Conservation (phyloP, 2,329 filamentous ascomycete species). For the Scedosporium minutisporum region DNA sequence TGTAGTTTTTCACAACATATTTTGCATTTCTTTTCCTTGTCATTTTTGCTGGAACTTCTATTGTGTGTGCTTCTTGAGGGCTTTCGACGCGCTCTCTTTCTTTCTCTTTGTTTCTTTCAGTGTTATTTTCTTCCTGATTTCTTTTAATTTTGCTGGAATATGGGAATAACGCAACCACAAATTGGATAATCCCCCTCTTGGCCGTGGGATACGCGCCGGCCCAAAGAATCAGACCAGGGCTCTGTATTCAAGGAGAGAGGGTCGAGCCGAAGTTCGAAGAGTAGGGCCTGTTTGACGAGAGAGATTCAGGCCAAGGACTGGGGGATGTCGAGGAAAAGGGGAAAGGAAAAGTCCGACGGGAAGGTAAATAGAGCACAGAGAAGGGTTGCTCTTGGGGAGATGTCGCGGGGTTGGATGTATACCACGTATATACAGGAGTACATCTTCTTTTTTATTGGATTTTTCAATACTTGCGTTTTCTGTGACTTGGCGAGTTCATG, state of each 20-base stretch:
- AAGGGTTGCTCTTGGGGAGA: background rate
- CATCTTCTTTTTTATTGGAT: background rate
- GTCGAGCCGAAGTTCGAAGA: background rate
- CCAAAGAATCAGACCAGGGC: background rate
- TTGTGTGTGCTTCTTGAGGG: background rate
- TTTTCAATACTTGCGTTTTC: too few relatives aligned
- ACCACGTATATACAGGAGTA: background rate
- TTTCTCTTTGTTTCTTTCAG: conserved; percentile 1
- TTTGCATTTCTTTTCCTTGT: conserved; percentile 10
- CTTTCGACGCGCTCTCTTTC: background rate
- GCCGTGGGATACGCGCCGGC: background rate
- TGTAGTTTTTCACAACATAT: conserved; percentile 15
- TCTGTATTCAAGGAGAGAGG: background rate
- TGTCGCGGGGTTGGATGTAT: background rate
- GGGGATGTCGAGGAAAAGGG: background rate
- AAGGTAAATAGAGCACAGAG: background rate
- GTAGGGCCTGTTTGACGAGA: background rate
- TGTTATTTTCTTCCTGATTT: conserved; percentile 11
- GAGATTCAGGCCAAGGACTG: background rate
- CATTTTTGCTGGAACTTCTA: background rate
- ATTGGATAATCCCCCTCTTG: background rate
- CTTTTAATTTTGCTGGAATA: background rate
- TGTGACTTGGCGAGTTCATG: too few relatives aligned
- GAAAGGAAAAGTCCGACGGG: background rate
- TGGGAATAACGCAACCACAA: background rate